Evolutionary conservation across 2,329 filamentous ascomycete genomes (phyloP).

Genomic region (Cordyceps tenuipes): DNA sequence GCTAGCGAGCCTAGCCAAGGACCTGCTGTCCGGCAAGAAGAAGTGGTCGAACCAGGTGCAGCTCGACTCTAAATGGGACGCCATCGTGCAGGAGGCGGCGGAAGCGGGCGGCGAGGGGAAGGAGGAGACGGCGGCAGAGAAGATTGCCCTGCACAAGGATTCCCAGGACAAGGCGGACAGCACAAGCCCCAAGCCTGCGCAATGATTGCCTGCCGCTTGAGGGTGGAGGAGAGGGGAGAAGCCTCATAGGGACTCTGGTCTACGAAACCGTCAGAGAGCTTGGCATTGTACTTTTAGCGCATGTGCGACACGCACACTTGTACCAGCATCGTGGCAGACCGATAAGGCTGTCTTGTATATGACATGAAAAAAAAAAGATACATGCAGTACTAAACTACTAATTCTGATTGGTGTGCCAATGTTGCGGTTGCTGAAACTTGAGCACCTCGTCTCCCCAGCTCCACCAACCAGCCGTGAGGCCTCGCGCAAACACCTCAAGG

Average conservation of each 20-base stretch:
- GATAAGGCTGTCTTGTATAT: slow-evolving; percentile 12
- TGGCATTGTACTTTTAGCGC: slow-evolving; percentile 10
- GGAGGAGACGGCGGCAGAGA: slow-evolving; percentile 17
- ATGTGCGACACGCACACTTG: slow-evolving; percentile 13
- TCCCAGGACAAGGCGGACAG: background rate
- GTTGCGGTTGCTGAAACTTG: slow-evolving; percentile 54
- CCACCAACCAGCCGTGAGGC: slow-evolving; percentile 69
- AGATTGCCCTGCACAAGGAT: slow-evolving; percentile 10
- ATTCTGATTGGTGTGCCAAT: slow-evolving; percentile 34
- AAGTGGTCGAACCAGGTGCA: slow-evolving; percentile 47
- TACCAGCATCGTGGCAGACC: slow-evolving; percentile 7
- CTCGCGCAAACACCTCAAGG: slow-evolving; percentile 70
- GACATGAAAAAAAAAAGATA: slow-evolving; percentile 17
- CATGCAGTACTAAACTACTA: background rate
- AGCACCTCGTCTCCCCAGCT: slow-evolving; percentile 69
- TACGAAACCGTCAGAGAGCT: background rate
- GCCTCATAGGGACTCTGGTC: background rate
- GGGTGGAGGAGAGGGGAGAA: background rate
- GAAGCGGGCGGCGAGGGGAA: slow-evolving; percentile 10
- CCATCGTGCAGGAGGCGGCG: slow-evolving; percentile 19
- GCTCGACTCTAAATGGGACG: slow-evolving; percentile 40
- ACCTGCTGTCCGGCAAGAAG: slow-evolving; percentile 50
- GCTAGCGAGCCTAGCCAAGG: slow-evolving; percentile 56
- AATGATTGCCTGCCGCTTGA: background rate
- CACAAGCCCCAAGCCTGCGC: background rate